Conservation (phyloP, 495 filamentous ascomycete species). For the Neurospora tetraspora region DNA sequence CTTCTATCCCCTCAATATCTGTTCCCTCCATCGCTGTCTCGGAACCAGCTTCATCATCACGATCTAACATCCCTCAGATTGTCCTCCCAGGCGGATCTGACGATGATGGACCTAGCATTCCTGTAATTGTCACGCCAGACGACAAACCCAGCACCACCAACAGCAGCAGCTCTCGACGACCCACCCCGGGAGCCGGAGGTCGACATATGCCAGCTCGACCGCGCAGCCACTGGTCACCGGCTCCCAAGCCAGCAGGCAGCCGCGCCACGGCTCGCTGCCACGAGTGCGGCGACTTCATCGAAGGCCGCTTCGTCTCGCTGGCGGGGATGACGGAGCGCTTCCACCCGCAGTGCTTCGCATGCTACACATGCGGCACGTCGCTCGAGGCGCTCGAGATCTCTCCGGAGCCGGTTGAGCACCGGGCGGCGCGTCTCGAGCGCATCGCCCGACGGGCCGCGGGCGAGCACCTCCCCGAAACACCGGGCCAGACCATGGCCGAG, state of each 20-base stretch:
- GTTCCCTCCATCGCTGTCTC: constrained; percentile 36
- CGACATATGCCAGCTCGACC: constrained; percentile 29
- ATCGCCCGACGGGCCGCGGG: constrained; percentile 50
- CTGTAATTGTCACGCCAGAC: constrained; percentile 35
- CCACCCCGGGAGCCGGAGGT: constrained; percentile 24
- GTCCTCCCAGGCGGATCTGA: constrained; percentile 9
- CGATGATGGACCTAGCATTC: constrained; percentile 27
- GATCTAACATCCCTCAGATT: constrained; percentile 4
- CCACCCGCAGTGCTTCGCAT: constrained; percentile 88
- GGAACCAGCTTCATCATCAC: constrained; percentile 17
- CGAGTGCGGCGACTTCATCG: constrained; percentile 71
- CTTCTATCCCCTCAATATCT: constrained; percentile 20
- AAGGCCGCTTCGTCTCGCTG: constrained; percentile 82
- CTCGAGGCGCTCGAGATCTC: constrained; percentile 96
- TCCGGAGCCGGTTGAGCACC: constrained; percentile 68
- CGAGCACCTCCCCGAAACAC: constrained; percentile 46
- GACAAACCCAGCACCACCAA: constrained; percentile 14
- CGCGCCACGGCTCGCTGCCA: constrained; percentile 73
- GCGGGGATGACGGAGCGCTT: constrained; percentile 59
- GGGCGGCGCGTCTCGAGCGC: constrained; percentile 58
- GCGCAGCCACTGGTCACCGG: constrained; percentile 39
- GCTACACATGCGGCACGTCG: constrained; percentile 74
- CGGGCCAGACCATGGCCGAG: constrained; percentile 50
- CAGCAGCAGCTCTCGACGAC: constrained; percentile 19
- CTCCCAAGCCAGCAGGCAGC: constrained; percentile 31